These are phyloP conservation scores for Verticillium nubilum DNA, from an alignment of 2,329 filamentous ascomycete species.

Conservation along the genomic window DNA sequence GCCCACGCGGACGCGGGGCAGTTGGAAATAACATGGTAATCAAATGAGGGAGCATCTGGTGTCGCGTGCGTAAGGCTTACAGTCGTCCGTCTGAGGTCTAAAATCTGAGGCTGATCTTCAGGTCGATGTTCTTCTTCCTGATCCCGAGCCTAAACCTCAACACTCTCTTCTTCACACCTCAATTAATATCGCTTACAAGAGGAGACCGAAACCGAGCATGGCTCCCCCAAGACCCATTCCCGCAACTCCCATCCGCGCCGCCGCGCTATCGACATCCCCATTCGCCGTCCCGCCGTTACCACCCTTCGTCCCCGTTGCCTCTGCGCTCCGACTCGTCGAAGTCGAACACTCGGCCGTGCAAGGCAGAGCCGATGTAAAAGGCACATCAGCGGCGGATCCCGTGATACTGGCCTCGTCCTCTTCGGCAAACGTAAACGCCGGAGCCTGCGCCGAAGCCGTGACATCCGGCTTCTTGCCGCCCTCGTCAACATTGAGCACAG, in stretches of 20 bases:
- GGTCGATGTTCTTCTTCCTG: too few species aligned
- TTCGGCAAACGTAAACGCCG: conserved; percentile 13
- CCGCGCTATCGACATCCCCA: conserved; percentile 2
- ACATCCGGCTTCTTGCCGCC: conserved; percentile 23
- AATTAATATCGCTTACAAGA: not conserved
- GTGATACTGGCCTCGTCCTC: not conserved
- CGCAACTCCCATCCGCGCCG: conserved; percentile 4
- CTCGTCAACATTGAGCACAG: conserved; percentile 34
- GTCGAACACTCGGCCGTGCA: conserved; percentile 29
- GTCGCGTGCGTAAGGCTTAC: too few species aligned
- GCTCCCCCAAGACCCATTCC: conserved; percentile 1
- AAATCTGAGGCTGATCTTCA: too few species aligned
- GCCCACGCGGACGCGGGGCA: not conserved
- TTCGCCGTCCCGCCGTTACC: not conserved
- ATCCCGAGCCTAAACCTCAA: too few species aligned
- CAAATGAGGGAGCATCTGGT: too few species aligned
- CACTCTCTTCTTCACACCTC: too few species aligned
- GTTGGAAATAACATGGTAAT: not conserved
- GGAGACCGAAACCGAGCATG: not conserved
- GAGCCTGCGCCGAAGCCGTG: conserved; percentile 24
- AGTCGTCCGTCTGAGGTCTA: too few species aligned
- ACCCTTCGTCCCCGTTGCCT: not conserved
- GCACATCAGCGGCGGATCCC: conserved; percentile 25
- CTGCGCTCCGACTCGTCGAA: not conserved
- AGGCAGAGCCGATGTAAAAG: conserved; percentile 36